Base-by-base conservation (phyloP, 1,139 yeast species). In the Taphrina populina region DNA sequence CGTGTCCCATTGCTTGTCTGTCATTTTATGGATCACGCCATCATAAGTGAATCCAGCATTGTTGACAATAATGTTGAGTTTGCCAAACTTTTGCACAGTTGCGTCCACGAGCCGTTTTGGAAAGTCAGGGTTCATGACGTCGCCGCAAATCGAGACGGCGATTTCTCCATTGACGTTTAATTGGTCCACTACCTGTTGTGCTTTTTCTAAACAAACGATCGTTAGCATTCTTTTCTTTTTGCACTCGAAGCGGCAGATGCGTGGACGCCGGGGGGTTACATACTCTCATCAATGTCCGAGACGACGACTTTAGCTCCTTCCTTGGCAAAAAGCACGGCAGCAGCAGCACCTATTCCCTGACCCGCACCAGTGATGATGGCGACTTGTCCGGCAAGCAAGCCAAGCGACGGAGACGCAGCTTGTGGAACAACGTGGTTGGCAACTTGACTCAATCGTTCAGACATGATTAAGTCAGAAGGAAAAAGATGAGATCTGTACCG, bases 321-420 rank as follows among this genome's bases (percentile, higher is more conserved):
- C 69, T 79, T 84, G 59, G 95, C 97, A 67, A 85, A 82, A 70
- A 81, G 77, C 59, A 80, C 72, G 17, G 97, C 95, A 71, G 92
- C 94, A 60, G 90, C 87, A 68, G 83, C 82, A 63, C 98, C 98
- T 65, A 92, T 78, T 59, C 98, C 98, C 59, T 87, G 84, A 64
- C 96, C 97, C 52, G 96, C 92, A 64, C 98, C 98, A 39, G 97
- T 92, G 59, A 92, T 82, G 62, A 92, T 79, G 53, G 88, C 96
- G 59, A 90, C 96, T 72, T 84, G 87, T 64, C 76, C 90, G 68
- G 81, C 82, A 69, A 90, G 74, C 10, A 52, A 36, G 8, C 56
- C 56, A 11, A 26, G 30, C 10, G 29, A 17, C 11, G 41, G 7
- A 10, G 49, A 26, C 15, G 46, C 36, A 13, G 46, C 11, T 21